phyloP scores from a whole-genome alignment of 768 basidiomycete species.

The Calocybe gangraenosa region DNA sequence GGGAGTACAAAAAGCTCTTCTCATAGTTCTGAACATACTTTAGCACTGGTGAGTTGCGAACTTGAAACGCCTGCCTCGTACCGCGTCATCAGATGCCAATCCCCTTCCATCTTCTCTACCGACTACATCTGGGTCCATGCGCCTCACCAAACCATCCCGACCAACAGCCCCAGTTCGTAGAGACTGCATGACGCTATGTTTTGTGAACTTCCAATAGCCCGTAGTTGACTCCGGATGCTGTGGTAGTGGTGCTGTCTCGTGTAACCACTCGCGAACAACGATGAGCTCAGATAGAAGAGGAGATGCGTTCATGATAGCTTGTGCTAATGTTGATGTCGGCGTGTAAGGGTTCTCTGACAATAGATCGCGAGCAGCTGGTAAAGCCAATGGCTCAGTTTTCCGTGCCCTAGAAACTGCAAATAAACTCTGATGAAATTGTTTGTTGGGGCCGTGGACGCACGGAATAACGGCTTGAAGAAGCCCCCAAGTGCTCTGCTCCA shows the following conservation, averaged over 20 bases:
- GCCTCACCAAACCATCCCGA: constrained; percentile 50
- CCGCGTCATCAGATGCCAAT: constrained; percentile 76
- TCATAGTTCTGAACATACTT: constrained; percentile 62
- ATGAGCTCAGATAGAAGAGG: constrained; percentile 71
- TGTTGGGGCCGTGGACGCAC: constrained; percentile 34
- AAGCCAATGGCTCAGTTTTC: constrained; percentile 45
- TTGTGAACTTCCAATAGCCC: constrained; percentile 84
- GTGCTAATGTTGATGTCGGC: constrained; percentile 70
- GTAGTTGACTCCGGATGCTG: constrained; percentile 67
- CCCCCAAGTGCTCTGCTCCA: constrained; percentile 83
- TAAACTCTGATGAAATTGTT: neutral
- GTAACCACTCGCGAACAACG: constrained; percentile 85
- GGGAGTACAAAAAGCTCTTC: constrained; percentile 57
- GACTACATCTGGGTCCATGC: constrained; percentile 81
- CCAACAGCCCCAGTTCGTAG: constrained; percentile 43
- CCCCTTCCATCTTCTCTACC: constrained; percentile 52
- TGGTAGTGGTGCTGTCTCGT: constrained; percentile 65
- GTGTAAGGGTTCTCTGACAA: constrained; percentile 77
- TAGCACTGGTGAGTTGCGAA: too few species aligned
- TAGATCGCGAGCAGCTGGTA: constrained; percentile 48
- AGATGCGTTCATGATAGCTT: constrained; percentile 65
- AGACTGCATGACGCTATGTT: constrained; percentile 65
- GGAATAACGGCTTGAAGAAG: constrained; percentile 75
- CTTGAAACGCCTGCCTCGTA: constrained; percentile 30
- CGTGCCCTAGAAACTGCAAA: constrained; percentile 34